Evolutionary conservation across 164 flowering plant genomes (phyloP).

Genomic region (Cinnamomum chago): DNA sequence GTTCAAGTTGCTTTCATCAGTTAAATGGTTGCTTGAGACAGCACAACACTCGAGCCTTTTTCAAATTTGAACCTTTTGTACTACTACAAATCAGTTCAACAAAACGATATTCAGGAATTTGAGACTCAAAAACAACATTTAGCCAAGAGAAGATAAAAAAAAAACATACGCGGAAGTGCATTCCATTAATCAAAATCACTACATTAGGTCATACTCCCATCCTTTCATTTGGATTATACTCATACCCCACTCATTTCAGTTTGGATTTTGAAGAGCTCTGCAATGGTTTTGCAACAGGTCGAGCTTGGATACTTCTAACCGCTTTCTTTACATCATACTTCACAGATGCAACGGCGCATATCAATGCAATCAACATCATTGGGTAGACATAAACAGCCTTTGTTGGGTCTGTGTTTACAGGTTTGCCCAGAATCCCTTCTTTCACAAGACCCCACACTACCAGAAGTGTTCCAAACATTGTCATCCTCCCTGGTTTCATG

Average conservation of each 20-base stretch:
- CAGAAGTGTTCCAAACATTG: conserved; percentile 90
- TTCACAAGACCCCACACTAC: conserved; percentile 89
- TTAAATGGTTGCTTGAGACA: no score
- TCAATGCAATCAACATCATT: conserved; percentile 70
- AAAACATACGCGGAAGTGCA: background rate
- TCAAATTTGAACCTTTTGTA: background rate
- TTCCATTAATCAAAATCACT: background rate
- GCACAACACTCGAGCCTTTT: no score
- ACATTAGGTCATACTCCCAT: background rate
- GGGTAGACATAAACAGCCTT: conserved; percentile 76
- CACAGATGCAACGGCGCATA: conserved; percentile 71
- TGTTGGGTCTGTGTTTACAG: conserved; percentile 59
- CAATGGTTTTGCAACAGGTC: conserved; percentile 71
- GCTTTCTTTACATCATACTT: conserved; percentile 70
- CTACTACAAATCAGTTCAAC: background rate
- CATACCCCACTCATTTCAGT: background rate
- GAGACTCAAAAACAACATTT: background rate
- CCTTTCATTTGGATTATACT: background rate
- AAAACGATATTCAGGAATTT: no score
- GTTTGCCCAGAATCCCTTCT: conserved; percentile 81
- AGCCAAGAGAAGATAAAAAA: background rate
- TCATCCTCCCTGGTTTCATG: conserved; percentile 90
- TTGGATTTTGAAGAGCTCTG: conserved; percentile 84
- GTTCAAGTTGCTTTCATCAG: no score
- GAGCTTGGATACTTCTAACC: conserved; percentile 36